Percentiles rank a stretch among this genome's conserved stretches.
Conservation (phyloP, 306 rosid species). For the Malus asiatica region DNA sequence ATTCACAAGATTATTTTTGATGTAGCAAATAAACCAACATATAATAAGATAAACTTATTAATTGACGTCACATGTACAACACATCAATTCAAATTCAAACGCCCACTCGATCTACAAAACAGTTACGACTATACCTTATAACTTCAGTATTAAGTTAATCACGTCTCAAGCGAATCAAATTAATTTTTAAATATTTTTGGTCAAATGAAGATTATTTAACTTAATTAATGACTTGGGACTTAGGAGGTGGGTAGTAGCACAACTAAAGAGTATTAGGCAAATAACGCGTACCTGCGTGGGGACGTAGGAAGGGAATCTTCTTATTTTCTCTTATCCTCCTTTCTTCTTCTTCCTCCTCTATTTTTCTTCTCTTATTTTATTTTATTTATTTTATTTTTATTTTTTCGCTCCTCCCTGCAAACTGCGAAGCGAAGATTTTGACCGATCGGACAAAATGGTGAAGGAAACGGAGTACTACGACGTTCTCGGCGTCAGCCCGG, state of each 20-base stretch:
- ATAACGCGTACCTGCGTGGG: neutral
- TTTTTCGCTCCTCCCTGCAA: neutral
- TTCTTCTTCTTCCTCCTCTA: neutral
- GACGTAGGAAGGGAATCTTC: neutral
- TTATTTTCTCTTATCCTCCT: neutral
- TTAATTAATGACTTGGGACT: neutral
- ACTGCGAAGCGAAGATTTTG: neutral
- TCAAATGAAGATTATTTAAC: neutral
- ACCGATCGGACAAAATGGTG: constrained; percentile 56
- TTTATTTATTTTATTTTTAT: neutral
- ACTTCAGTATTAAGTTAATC: neutral
- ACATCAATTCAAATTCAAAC: too few species aligned
- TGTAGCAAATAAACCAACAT: too few species aligned
- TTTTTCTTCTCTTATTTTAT: neutral
- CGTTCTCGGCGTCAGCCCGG: constrained; percentile 79
- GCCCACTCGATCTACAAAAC: too few species aligned
- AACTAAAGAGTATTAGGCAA: neutral
- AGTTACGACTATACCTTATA: too few species aligned
- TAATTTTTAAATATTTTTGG: neutral
- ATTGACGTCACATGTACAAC: too few species aligned
- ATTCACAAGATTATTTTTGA: too few species aligned
- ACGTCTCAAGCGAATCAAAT: neutral
- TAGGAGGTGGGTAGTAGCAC: neutral
- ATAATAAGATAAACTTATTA: too few species aligned
- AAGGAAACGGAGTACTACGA: constrained; percentile 95